These are phyloP conservation scores for Mycosphaerella sp. DNA, from an alignment of 2,329 filamentous ascomycete genomes.

Conservation along the genomic window DNA sequence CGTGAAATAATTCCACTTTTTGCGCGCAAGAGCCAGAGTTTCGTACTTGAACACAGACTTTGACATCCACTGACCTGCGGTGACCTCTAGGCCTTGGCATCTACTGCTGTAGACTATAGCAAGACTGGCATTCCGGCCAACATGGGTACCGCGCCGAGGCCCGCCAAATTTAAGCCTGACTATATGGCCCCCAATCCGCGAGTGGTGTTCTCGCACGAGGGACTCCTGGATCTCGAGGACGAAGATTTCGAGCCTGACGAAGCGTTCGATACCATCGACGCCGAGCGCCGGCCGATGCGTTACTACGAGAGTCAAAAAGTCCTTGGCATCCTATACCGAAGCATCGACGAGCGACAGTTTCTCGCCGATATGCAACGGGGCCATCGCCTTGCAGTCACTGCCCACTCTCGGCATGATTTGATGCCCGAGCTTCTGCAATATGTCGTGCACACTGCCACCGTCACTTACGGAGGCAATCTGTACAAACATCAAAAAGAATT, in stretches of 20 bases:
- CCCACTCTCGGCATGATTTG: slow-evolving; percentile 13
- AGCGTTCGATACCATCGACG: slow-evolving; percentile 32
- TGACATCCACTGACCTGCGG: too few species aligned
- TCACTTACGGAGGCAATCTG: slow-evolving; percentile 20
- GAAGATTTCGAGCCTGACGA: slow-evolving; percentile 44
- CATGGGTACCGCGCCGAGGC: slow-evolving; percentile 42
- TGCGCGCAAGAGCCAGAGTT: too few species aligned
- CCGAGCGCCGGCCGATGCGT: slow-evolving; percentile 32
- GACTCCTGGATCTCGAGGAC: slow-evolving; percentile 45
- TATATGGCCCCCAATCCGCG: slow-evolving; percentile 49
- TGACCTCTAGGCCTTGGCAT: slow-evolving; percentile 30
- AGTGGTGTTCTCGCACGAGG: slow-evolving; percentile 38
- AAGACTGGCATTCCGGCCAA: slow-evolving; percentile 55
- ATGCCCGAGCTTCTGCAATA: slow-evolving; percentile 37
- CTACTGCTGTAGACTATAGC: slow-evolving; percentile 35
- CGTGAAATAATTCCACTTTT: too few species aligned
- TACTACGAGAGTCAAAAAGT: slow-evolving; percentile 65
- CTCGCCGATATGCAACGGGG: slow-evolving; percentile 44
- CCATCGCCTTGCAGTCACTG: slow-evolving; percentile 16
- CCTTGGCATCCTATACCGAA: slow-evolving; percentile 63
- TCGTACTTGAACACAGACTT: too few species aligned
- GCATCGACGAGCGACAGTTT: slow-evolving; percentile 65
- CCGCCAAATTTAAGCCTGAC: slow-evolving; percentile 41
- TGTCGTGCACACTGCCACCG: slow-evolving; percentile 30
- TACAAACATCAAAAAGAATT: slow-evolving; percentile 37